Evolutionary conservation across 2,329 filamentous ascomycete species (phyloP).

Genomic region (Talaromyces rugulosus): DNA sequence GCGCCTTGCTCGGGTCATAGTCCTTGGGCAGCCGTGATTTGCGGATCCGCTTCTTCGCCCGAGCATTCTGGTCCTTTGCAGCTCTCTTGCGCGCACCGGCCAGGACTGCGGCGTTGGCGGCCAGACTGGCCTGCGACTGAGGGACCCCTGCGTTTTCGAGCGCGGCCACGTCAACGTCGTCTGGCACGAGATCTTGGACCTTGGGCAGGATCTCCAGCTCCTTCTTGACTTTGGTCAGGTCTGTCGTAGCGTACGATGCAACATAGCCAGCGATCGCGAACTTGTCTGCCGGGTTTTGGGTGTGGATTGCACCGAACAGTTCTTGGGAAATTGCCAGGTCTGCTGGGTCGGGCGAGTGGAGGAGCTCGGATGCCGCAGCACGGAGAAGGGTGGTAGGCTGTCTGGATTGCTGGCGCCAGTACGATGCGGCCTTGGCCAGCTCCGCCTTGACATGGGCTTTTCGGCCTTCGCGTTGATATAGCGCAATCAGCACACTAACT

Average conservation of each 20-base stretch:
- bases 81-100: constrained; percentile 38
- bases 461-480: constrained; percentile 74
- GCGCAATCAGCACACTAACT: constrained; percentile 70
- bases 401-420: constrained; percentile 68
- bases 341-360: constrained; percentile 66
- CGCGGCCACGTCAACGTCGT: constrained; percentile 36
- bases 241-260: constrained; percentile 65
- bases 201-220: constrained; percentile 36
- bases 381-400: constrained; percentile 64
- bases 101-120: constrained; percentile 27
- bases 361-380: constrained; percentile 76
- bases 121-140: constrained; percentile 27
- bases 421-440: constrained; percentile 70
- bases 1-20: constrained; percentile 67
- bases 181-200: constrained; percentile 36
- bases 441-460: constrained; percentile 67
- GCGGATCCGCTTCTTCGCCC: constrained; percentile 39
- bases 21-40: constrained; percentile 47
- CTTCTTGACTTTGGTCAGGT: constrained; percentile 32
- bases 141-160: constrained; percentile 44
- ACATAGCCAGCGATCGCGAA: constrained; percentile 78
- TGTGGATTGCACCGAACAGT: constrained; percentile 71
- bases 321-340: constrained; percentile 68
- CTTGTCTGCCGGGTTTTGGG: constrained; percentile 60
- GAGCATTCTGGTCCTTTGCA: constrained; percentile 25